Conservation (phyloP, 1,139 yeast species). For the Debaryomyces coudertii region DNA sequence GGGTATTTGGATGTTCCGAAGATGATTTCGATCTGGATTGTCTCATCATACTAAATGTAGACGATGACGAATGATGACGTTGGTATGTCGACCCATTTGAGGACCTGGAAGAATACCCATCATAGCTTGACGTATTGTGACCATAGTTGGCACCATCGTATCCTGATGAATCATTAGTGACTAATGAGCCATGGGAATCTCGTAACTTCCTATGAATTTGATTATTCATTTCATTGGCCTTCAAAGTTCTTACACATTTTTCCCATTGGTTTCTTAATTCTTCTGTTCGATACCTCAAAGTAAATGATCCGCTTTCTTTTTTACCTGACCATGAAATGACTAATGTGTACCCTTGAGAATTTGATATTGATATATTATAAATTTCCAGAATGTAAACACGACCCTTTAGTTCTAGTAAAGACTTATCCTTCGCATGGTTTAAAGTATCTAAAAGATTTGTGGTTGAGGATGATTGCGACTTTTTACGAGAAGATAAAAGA, state of each 20-base stretch:
- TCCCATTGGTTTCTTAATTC: slow-evolving; percentile 77
- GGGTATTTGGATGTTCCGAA: slow-evolving; percentile 19
- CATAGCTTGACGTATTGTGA: slow-evolving; percentile 19
- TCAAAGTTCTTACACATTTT: slow-evolving; percentile 51
- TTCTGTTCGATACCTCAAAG: slow-evolving; percentile 69
- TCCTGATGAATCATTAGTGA: slow-evolving; percentile 27
- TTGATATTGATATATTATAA: slow-evolving; percentile 52
- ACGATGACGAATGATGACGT: slow-evolving; percentile 49
- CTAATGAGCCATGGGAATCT: slow-evolving; percentile 39
- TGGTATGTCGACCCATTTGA: slow-evolving; percentile 37
- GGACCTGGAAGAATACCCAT: slow-evolving; percentile 28
- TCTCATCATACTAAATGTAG: slow-evolving; percentile 52
- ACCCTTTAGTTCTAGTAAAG: slow-evolving; percentile 61
- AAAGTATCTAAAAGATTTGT: slow-evolving; percentile 42
- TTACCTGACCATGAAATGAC: slow-evolving; percentile 80
- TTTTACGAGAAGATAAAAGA: slow-evolving; percentile 46
- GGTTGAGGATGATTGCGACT: slow-evolving; percentile 39
- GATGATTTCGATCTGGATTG: slow-evolving; percentile 32
- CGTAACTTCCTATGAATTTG: slow-evolving; percentile 44
- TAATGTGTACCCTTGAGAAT: slow-evolving; percentile 53
- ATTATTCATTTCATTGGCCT: slow-evolving; percentile 46
- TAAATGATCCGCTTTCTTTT: slow-evolving; percentile 75
- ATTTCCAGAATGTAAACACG: slow-evolving; percentile 71
- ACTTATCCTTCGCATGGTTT: slow-evolving; percentile 34
- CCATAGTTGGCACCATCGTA: slow-evolving; percentile 28